Base-by-base conservation (phyloP, 345 rosid genomes). In the Citrus reticulata region DNA sequence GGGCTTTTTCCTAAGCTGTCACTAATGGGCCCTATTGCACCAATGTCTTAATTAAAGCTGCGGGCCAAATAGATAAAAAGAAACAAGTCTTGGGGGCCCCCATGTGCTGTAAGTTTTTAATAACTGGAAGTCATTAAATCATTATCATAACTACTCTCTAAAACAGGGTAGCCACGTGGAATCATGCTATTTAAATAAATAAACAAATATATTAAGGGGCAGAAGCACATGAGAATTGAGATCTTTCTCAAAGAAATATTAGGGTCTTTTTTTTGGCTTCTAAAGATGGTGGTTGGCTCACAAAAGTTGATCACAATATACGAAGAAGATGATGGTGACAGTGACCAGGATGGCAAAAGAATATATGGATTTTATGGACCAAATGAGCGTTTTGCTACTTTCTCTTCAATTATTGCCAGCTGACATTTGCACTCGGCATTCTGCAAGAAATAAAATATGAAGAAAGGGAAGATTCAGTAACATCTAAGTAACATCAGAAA, bases 311-410 rank as follows among this genome's bases (percentile, higher is more conserved):
- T 25, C 69, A 51, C 51, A 70, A 30, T n/a, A 35, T 77, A 73
- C 72, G 32, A 58, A 40, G 84, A 60, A 49, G 82, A 58, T 30
- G 84, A 72, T 49, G 70, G 65, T 70, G 83, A 79, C 76, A 74
- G 58, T 51, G 57, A 78, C 54, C 51, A 49, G 73, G 78, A 70
- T 39, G 76, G 35, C 62, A 14, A 20, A 61, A 70, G 34, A 70
- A 27, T 32, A 62, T 49, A 34, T 72, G 51, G 51, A 42, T 42
- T 67, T 37, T 24, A 37, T 67, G 63, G 63, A 57, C 30, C 63
- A 72, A 29, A 49, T 17, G 6, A 6, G 39, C 17, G 17, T 1
- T 25, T 37, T 35, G 72, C 54, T 24, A 24, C 70, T 66, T 39
- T 39, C 55, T n/a, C 30, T 68, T 11, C 29, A 51, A 68, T 40